Base-by-base conservation (phyloP, 768 basidiomycete genomes). In the Hygrocybe coccinea region DNA sequence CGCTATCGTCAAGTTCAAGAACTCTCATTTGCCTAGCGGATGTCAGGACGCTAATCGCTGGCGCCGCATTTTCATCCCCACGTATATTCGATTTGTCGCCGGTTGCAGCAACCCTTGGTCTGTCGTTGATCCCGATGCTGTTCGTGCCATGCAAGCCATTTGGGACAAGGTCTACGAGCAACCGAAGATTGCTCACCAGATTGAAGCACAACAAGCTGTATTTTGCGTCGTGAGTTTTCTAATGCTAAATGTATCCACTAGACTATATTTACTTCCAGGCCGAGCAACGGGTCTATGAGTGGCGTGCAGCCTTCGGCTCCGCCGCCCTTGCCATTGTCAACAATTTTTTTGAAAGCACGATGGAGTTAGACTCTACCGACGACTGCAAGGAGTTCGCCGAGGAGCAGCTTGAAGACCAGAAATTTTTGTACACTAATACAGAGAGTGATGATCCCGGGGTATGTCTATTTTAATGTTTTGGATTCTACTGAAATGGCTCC, bases 41-140 rank as follows among this genome's bases (percentile, higher is more conserved):
- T 24, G 22, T 19, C 3, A 39, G 29, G 24, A 36, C 33, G 37
- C 17, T 17, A 48, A 47, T 22, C 14, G 25, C 15, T 58, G 44
- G 43, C 24, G 54, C 19, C 15, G 24, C 25, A 11, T 15, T 10
- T 33, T 57, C 38, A 38, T 57, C 41, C 56, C 56, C 34, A 57
- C 39, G 19, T 54, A 35, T 36, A 24, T 57, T 24, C 34, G 35
- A 14, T 54, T 36, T 37, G 53, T 48, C 33, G 56, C 39, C 14
- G 50, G 52, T 19, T 37, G 44, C 17, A 37, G 54, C 9, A 38
- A 57, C 34, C 52, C 52, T 54, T 55, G 56, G 56, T 19, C 15
- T 19, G 22, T 57, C 17, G 15, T 21, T 9, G 43, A 54, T 19
- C 11, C 29, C n/a, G 33, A 47, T 38, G 53, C 52, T 22, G 29